These are phyloP conservation scores for Magnaporthales sp. DNA, from an alignment of 2,329 filamentous ascomycete species.

Conservation along the genomic window DNA sequence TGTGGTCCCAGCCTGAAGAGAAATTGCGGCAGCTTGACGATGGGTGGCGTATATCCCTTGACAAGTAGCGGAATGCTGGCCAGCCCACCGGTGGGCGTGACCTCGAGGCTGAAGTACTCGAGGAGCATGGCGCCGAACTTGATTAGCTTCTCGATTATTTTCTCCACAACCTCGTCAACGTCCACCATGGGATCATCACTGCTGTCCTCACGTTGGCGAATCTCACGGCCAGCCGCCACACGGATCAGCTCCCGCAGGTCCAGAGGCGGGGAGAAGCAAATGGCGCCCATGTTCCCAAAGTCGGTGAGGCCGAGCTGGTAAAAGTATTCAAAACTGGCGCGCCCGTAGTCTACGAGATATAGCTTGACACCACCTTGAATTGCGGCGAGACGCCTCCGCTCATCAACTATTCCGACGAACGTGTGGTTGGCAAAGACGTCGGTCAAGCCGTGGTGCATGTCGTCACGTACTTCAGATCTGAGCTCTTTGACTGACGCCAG, in stretches of 20 bases:
- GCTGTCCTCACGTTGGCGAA: conserved; percentile 28
- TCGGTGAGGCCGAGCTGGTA: conserved; percentile 93
- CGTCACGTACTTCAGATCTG: conserved; percentile 68
- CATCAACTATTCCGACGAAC: conserved; percentile 89
- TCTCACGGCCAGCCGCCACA: conserved; percentile 64
- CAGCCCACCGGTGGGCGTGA: conserved; percentile 70
- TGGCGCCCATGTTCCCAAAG: conserved; percentile 87
- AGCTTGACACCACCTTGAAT: conserved; percentile 90
- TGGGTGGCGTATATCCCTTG: conserved; percentile 78
- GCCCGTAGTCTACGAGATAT: conserved; percentile 87
- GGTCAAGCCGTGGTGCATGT: conserved; percentile 77
- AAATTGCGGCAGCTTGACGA: conserved; percentile 84
- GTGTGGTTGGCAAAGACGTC: conserved; percentile 83
- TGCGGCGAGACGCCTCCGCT: conserved; percentile 76
- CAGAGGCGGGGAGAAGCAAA: conserved; percentile 71
- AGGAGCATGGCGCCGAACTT: conserved; percentile 74
- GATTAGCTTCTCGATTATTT: conserved; percentile 61
- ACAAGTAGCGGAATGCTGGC: conserved; percentile 73
- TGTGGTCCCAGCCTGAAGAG: conserved; percentile 80
- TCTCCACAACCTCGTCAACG: conserved; percentile 54
- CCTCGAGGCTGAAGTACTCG: conserved; percentile 86
- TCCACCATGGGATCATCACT: conserved; percentile 36
- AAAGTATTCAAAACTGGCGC: conserved; percentile 80
- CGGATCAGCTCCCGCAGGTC: conserved; percentile 60
- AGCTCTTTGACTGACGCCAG: conserved; percentile 82